Evolutionary conservation across 257 asterid species (phyloP), one percentile per base, ranked within the genome.

Genomic region (Solanum virginianum): DNA sequence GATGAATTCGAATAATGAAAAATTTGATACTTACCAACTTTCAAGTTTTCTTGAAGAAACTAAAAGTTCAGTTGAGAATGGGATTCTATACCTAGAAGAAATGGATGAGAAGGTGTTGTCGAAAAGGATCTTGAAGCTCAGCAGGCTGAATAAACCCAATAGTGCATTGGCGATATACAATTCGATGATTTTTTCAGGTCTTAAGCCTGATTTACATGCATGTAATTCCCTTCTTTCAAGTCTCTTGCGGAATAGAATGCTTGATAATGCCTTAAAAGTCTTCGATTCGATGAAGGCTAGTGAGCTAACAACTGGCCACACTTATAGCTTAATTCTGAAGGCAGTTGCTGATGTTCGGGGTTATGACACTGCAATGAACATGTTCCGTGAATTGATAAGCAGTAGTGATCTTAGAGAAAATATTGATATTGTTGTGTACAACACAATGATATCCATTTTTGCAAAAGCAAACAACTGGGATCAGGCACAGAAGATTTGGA

Each of bases 181-280:
- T 86, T 96, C 98, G 1, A 96, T 96, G 97, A 92, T 53, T 86
- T 84, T 86, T 81, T 91, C 93, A 3, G 88, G 88, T 83, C 90
- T 95, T 82, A 88, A 82, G 41, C 99, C 99, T 51, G 85, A 90
- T 89, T 86, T 93, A 22, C 98, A 93, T 75, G 95, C 98, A 51
- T 95, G 98, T 81, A 96, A 96, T 90, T 95, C 99, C 56, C 92
- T 96, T 84, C 87, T 96, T 81, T 88, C 98, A 18, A 91, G 96
- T 83, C 91, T 95, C 59, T 69, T 94, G 77, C 91, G 99, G 89
- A 93, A 92, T 49, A 87, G 87, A 77, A 93, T 88, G 89, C 84
- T 95, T 7, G 92, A 91, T 24, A 94, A 92, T 85, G 98, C 98
- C 55, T 85, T 96, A 89, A 90, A 84, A 66, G 51, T 91, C 45